These are phyloP conservation scores for Neurospora sp. DNA, from an alignment of 495 filamentous ascomycete species.

Conservation along the genomic window DNA sequence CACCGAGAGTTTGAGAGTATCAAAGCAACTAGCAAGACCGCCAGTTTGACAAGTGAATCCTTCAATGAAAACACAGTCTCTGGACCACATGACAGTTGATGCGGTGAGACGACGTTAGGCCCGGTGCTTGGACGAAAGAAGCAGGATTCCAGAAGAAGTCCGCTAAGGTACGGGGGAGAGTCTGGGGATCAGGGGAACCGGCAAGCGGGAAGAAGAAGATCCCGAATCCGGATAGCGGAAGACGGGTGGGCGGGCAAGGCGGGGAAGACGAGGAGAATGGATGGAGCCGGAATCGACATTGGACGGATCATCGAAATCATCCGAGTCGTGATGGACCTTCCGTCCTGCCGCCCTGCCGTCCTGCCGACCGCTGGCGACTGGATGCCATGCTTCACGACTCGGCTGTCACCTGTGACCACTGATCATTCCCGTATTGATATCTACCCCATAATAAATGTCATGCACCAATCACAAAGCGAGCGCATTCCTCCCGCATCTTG, in stretches of 20 bases:
- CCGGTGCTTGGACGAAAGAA: neutral
- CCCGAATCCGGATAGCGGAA: neutral
- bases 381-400: neutral
- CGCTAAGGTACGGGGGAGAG: neutral
- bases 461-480: neutral
- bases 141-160: slow-evolving; percentile 1
- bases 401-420: neutral
- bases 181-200: neutral
- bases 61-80: neutral
- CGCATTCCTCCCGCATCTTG: neutral
- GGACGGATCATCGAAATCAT: neutral
- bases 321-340: neutral
- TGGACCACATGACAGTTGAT: neutral
- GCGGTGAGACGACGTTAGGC: neutral
- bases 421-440: neutral
- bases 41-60: neutral
- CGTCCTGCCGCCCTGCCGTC: neutral
- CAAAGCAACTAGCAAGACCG: neutral
- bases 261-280: neutral
- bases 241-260: neutral
- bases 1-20: neutral
- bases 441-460: neutral
- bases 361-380: neutral
- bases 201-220: neutral
- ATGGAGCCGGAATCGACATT: neutral